Conservation (phyloP, 2,329 filamentous ascomycete genomes). For the Daldinia eschscholtzii region DNA sequence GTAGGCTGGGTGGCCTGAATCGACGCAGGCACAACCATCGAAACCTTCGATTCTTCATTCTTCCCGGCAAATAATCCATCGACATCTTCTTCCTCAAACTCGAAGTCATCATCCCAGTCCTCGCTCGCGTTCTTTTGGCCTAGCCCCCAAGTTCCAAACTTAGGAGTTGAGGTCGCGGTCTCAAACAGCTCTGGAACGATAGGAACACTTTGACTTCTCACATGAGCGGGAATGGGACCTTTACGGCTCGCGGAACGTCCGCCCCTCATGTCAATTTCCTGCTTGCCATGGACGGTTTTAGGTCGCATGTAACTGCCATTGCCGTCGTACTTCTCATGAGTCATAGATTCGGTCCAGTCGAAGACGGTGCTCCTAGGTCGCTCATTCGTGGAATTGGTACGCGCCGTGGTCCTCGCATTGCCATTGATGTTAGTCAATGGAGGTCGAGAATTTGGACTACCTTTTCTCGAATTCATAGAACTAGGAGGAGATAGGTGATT, state of each 20-base stretch:
- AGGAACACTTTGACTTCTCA: conserved; percentile 85
- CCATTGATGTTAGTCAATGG: conserved; percentile 67
- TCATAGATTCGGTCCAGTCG: conserved; percentile 79
- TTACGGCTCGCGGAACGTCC: conserved; percentile 76
- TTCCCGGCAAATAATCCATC: conserved; percentile 56
- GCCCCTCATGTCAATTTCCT: conserved; percentile 76
- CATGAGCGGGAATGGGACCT: conserved; percentile 75
- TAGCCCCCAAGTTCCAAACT: conserved; percentile 86
- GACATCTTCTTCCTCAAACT: conserved; percentile 68
- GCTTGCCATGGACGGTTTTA: conserved; percentile 81
- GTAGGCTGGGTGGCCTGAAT: conserved; percentile 87
- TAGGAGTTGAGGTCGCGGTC: conserved; percentile 69
- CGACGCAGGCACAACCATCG: conserved; percentile 80
- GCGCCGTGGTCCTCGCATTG: conserved; percentile 57
- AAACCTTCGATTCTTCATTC: conserved; percentile 55
- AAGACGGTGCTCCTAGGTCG: conserved; percentile 77
- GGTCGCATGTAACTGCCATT: conserved; percentile 73
- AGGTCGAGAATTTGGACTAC: conserved; percentile 66
- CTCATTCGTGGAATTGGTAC: conserved; percentile 56
- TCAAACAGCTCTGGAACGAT: conserved; percentile 74
- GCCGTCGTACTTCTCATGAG: conserved; percentile 70
- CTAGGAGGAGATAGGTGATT: conserved; percentile 71
- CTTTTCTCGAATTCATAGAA: conserved; percentile 66
- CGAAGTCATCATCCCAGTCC: conserved; percentile 92
- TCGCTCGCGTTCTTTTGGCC: conserved; percentile 84